Evolutionary conservation across 2,329 filamentous ascomycete species (phyloP), one percentile per base, ranked within the genome.

Genomic region (Fusarium fracticaudum): DNA sequence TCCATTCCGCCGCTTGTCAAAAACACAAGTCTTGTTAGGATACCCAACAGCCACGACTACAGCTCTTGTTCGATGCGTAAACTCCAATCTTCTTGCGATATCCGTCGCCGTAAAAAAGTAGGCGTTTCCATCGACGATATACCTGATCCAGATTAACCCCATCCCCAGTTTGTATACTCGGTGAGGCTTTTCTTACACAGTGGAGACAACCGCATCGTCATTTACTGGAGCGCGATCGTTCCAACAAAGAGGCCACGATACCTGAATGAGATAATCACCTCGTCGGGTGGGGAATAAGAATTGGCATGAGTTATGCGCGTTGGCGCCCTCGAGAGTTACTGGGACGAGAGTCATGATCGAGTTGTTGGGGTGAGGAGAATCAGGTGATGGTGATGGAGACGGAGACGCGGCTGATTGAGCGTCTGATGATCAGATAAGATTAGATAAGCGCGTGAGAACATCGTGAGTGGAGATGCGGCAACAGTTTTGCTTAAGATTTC

Each of bases 1-100:
- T 4, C 72, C 72, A 8, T 63, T 72, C 29, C 81, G 53, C 1
- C 81, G 79, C 6, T 67, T 64, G 54, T 79, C 77, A 60, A 79
- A 81, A n/a, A 82, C 65, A 9, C 57, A 73, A 7, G 68, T 68
- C 22, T 68, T 69, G 43, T 75, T 72, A 3, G 80, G 80, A 37
- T 83, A 83, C 4, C 80, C 79, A 18, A 83, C 72, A 20, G 76
- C 80, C 13, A 83, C 80, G 6, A 83, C 66, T 14, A 83, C 69
- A n/a, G 74, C 74, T 29, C 74, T 72, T 4, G 71, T 67, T 13
- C 67, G 59, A 64, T 79, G 75, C 15, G 69, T 75, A 22, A 78
- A 78, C 31, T 78, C 73, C 2, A 79, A 63, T 24, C 79, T 72
- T 9, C 74, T 71, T 3, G 71, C 66, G 18, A 81, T 69, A 33